Conservation (phyloP, 345 rosid species). For the Brassica rapa region DNA sequence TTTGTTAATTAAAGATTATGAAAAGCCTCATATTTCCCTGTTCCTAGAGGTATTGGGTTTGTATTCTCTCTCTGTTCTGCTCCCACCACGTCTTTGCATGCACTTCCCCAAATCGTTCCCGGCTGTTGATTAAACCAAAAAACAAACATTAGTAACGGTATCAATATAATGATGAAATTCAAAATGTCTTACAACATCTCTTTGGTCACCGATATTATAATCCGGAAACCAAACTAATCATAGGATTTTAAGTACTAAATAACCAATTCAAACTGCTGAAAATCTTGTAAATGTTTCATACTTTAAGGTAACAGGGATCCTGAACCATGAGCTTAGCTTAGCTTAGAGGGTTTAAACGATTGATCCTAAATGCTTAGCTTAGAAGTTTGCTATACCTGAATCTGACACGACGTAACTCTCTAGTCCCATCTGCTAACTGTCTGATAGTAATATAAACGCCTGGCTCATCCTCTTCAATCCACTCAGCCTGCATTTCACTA, state of each 20-base stretch:
- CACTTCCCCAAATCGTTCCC: conserved; percentile 88
- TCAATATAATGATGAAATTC: background rate
- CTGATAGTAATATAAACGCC: conserved; percentile 95
- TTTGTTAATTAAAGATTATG: conserved; percentile 22
- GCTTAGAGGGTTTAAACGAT: background rate
- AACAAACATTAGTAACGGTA: background rate
- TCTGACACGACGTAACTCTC: conserved; percentile 97
- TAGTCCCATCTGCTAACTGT: conserved; percentile 79
- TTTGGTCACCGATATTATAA: background rate
- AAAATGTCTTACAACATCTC: background rate
- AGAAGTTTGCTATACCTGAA: conserved; percentile 65
- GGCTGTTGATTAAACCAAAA: conserved; percentile 51
- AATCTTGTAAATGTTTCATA: background rate
- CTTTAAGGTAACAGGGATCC: background rate
- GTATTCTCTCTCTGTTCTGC: conserved; percentile 97
- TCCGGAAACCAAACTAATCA: background rate
- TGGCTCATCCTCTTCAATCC: conserved; percentile 91
- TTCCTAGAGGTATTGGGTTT: conserved; percentile 74
- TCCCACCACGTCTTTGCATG: conserved; percentile 99
- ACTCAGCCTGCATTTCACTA: conserved; percentile 86
- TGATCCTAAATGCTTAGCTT: background rate
- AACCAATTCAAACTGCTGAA: background rate
- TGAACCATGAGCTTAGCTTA: background rate
- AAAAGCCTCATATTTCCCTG: conserved; percentile 14
- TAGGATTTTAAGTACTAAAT: background rate